These are phyloP conservation scores for Hortiboletus flavorubellus DNA, from an alignment of 768 basidiomycete genomes.

Conservation along the genomic window DNA sequence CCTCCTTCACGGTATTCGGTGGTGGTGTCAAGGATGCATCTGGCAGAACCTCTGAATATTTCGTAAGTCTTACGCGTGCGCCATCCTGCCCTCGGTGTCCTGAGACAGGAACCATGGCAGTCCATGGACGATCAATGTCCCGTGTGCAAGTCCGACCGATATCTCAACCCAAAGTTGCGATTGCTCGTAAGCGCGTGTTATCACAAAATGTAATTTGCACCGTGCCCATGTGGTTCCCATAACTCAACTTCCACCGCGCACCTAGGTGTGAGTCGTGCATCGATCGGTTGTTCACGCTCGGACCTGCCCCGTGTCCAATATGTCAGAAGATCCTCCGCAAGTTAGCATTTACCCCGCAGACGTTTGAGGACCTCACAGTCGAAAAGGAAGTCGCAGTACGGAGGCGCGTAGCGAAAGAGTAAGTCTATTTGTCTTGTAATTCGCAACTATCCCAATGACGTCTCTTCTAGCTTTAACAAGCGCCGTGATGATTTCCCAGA, in stretches of 20 bases:
- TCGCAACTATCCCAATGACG: background rate
- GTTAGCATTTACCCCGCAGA: constrained; percentile 92
- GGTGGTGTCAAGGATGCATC: constrained; percentile 87
- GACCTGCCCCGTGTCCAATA: constrained; percentile 94
- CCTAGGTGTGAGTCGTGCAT: constrained; percentile 98
- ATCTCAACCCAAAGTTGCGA: constrained; percentile 90
- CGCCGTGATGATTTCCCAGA: constrained; percentile 83
- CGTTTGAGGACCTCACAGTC: constrained; percentile 88
- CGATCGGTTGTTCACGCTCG: constrained; percentile 91
- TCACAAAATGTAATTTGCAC: constrained; percentile 82
- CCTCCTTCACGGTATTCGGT: constrained; percentile 70
- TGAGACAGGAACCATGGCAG: constrained; percentile 34
- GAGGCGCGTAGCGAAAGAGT: constrained; percentile 88
- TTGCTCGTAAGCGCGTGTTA: constrained; percentile 95
- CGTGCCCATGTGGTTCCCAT: background rate
- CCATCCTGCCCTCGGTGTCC: background rate
- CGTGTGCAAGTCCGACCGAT: constrained; percentile 94
- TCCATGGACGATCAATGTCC: constrained; percentile 95
- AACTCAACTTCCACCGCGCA: constrained; percentile 6
- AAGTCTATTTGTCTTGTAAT: constrained; percentile 18
- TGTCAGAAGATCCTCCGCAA: constrained; percentile 87
- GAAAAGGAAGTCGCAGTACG: constrained; percentile 94
- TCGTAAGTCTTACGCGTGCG: constrained; percentile 43
- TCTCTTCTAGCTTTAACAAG: constrained; percentile 81
- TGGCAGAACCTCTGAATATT: constrained; percentile 77